A percentile compares a stretch with the other conserved stretches of the same genome.
Conservation (phyloP, 2,329 filamentous ascomycete genomes). For the Aureobasidium sp. region DNA sequence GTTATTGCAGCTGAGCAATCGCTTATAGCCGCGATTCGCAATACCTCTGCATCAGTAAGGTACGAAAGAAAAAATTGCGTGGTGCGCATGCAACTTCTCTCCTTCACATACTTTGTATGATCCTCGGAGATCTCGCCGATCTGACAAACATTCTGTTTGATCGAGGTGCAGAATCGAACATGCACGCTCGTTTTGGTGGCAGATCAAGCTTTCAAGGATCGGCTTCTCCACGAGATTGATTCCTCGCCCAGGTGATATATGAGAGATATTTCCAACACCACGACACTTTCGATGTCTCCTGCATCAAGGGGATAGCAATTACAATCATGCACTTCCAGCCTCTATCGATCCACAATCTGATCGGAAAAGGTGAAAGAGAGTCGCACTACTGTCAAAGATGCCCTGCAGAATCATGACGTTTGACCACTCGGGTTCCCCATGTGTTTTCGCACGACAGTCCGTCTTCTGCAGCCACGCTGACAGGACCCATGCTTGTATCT, state of each 20-base stretch:
- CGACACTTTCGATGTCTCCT: not conserved
- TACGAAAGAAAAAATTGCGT: not conserved
- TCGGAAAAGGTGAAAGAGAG: not conserved
- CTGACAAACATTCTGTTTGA: no score
- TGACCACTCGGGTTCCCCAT: slow-evolving; percentile 2
- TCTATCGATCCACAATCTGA: no score
- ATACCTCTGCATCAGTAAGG: not conserved
- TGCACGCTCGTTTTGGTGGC: not conserved
- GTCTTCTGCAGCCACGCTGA: slow-evolving; percentile 6
- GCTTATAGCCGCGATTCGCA: not conserved
- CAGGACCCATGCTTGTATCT: slow-evolving; percentile 9
- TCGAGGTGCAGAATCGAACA: slow-evolving; percentile 4
- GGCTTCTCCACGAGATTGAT: not conserved
- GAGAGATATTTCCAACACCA: not conserved
- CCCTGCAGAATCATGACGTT: slow-evolving; percentile 11
- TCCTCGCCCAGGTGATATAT: not conserved
- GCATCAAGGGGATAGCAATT: no score
- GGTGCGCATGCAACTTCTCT: not conserved
- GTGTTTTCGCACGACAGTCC: not conserved
- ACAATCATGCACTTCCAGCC: no score
- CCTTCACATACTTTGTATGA: not conserved
- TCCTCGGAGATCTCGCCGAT: not conserved
- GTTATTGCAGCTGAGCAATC: not conserved
- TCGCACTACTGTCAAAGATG: not conserved
- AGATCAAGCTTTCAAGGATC: not conserved